Conservation (phyloP, 2,329 filamentous ascomycete genomes). For the Tolypocladium cylindrosporum region DNA sequence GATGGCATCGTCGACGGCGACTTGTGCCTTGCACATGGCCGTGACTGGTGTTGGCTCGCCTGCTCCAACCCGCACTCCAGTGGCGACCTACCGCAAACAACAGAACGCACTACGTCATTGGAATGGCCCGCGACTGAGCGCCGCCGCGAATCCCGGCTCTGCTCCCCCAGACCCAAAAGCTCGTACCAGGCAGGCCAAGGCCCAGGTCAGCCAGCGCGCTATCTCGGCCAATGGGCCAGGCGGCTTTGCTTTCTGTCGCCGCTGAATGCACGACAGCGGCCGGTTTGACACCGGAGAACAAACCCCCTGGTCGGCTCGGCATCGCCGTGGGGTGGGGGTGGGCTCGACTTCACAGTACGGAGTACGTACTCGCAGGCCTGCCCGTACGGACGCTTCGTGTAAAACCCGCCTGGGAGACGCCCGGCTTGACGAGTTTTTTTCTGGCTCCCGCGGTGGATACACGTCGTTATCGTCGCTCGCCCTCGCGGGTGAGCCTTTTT, state of each 20-base stretch:
- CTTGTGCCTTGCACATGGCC: background rate
- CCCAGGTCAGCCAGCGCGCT: background rate
- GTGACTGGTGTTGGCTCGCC: too few species aligned
- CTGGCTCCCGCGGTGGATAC: constrained; percentile 5
- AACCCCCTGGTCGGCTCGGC: background rate
- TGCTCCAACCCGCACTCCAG: too few species aligned
- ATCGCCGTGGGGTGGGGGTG: background rate
- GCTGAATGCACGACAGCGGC: background rate
- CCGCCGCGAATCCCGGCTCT: background rate
- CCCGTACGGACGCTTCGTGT: too few species aligned
- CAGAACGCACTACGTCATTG: background rate
- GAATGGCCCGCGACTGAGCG: background rate
- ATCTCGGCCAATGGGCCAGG: background rate
- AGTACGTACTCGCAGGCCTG: too few species aligned
- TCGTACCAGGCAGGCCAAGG: background rate
- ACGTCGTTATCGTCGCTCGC: background rate
- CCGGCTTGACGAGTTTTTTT: constrained; percentile 4
- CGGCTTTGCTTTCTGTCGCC: background rate
- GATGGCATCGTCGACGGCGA: background rate
- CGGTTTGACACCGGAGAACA: too few species aligned
- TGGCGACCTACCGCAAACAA: background rate
- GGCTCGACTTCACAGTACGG: too few species aligned
- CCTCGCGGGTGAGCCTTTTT: constrained; percentile 5
- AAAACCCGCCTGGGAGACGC: background rate
- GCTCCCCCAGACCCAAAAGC: background rate